Evolutionary conservation across 2,329 filamentous ascomycete genomes (phyloP), one percentile per base, ranked within the genome.

Genomic region (Colletotrichum sp.): DNA sequence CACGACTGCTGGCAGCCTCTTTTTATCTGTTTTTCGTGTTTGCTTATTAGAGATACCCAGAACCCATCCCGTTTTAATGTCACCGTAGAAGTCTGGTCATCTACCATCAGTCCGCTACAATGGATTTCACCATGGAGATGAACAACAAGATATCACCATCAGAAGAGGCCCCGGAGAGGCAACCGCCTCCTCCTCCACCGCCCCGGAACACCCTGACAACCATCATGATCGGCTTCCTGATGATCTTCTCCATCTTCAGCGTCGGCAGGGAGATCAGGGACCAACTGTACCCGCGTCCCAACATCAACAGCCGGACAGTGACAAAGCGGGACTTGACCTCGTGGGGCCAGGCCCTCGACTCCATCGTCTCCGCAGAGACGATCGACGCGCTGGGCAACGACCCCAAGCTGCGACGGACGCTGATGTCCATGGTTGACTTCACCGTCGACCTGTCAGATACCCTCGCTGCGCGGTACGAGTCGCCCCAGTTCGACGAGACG

Each of bases 351-450:
- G 71, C 71, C 7, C 71, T 78, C 18, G 73, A 77, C 7, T 52
- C 52, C 34, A 71, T 78, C 28, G 65, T 78, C 26, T 72, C 72
- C 3, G 73, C 73, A 26, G 68, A 75, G 12, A 75, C 77, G 1
- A 68, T 66, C 24, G 59, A 75, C 5, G 68, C 76, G 6, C 67
- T 78, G 52, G 73, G 77, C 4, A 74, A 34, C 44, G 77, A 78
- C 18, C 34, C 63, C 26, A 70, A 67, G 36, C 68, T 78, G 12
- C 66, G 73, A 3, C 70, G 73, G 28, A 77, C 73, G 3, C 55
- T 78, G 6, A 34, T 78, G 55, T 63, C 69, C n/a, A 69, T 78
- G 67, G 77, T 78, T 3, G 77, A 78, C 34, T 71, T 75, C 36
- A 78, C 68, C 6, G 68, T 67, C 15, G 77, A 78, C 6, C 34